A percentile compares a stretch with the other conserved stretches of the same genome.
phyloP scores from a whole-genome alignment of 108 stramenopile species.

The Skeletonema grethae region DNA sequence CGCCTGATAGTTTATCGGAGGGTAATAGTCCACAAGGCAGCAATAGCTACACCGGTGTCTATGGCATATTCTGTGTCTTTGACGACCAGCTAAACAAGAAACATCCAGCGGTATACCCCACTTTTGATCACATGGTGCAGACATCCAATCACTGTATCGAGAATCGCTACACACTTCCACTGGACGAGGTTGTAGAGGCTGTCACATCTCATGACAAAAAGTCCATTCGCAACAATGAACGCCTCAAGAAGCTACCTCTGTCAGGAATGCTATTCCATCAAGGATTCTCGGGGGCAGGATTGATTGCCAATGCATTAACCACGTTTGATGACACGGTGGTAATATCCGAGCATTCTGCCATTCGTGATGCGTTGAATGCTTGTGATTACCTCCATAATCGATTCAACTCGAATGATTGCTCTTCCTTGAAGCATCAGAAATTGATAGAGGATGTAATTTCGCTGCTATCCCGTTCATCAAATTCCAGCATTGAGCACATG shows the following conservation, averaged over 20 bases:
- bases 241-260: no score
- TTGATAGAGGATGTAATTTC: conserved; percentile 10
- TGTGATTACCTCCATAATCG: conserved; percentile 12
- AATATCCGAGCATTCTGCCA: conserved; percentile 15
- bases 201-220: not conserved
- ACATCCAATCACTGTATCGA: conserved; percentile 13
- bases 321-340: conserved; percentile 6
- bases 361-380: conserved; percentile 10
- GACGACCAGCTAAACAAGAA: not conserved
- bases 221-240: not conserved
- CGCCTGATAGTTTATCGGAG: not conserved
- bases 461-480: not conserved
- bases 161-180: conserved; percentile 12
- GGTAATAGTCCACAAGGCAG: not conserved
- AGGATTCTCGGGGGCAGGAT: conserved; percentile 9
- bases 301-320: conserved; percentile 11
- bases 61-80: conserved; percentile 21
- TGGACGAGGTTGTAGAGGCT: conserved; percentile 7
- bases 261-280: conserved; percentile 10
- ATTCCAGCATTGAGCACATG: not conserved
- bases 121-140: not conserved
- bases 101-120: conserved; percentile 7
- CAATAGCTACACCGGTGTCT: not conserved
- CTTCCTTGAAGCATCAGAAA: not conserved
- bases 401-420: not conserved